Percentiles rank a stretch among this genome's conserved stretches.
Evolutionary conservation across 441 rosid species (phyloP).

Genomic region (Francoa sonchifolia): DNA sequence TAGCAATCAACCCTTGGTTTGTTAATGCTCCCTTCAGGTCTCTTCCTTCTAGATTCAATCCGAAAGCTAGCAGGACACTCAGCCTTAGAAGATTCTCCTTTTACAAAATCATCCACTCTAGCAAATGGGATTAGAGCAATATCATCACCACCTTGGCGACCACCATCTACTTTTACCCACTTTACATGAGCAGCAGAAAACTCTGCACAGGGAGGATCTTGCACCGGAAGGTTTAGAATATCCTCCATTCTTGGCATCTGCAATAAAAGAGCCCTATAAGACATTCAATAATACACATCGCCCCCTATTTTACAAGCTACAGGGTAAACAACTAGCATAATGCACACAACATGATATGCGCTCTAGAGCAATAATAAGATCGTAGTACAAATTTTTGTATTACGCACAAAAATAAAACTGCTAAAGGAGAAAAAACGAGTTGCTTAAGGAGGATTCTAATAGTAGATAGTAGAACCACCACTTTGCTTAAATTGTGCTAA

Average conservation of each 20-base stretch:
- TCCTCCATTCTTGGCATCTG: conserved; percentile 55
- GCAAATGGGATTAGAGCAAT: conserved; percentile 43
- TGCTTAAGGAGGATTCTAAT: no score
- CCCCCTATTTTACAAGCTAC: no score
- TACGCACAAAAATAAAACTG: no score
- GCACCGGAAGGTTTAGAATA: conserved; percentile 42
- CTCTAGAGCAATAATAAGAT: no score
- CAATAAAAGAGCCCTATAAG: not conserved
- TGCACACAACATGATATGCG: no score
- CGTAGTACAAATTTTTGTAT: no score
- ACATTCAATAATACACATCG: no score
- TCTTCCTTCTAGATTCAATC: conserved; percentile 45
- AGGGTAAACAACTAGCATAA: no score
- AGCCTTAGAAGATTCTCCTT: conserved; percentile 37
- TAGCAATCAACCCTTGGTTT: conserved; percentile 52
- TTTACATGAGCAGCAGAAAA: conserved; percentile 34
- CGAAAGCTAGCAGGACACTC: conserved; percentile 48
- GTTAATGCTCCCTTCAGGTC: conserved; percentile 35
- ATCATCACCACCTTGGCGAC: conserved; percentile 49
- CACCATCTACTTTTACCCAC: conserved; percentile 44
- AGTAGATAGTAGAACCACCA: no score
- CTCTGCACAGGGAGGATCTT: conserved; percentile 42
- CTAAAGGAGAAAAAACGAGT: no score
- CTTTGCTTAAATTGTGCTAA: no score
- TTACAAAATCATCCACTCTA: conserved; percentile 46